A percentile compares a stretch with the other conserved stretches of the same genome.
These are phyloP conservation scores for Setaria viridis DNA, from an alignment of 202 grass and related monocot species.

Conservation along the genomic window DNA sequence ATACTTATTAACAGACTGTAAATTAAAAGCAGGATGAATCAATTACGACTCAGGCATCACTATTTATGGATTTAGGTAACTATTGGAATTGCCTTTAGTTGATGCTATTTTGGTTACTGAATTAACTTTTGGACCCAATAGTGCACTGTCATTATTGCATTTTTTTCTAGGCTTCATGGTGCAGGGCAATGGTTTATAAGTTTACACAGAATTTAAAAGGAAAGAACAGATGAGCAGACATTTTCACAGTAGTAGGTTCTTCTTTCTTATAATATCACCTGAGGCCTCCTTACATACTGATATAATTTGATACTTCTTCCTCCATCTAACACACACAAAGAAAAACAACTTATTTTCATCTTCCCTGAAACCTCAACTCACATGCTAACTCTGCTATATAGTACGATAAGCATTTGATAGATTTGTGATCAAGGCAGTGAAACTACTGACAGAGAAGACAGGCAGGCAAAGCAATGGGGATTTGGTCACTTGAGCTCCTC, in stretches of 20 bases:
- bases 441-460: neutral
- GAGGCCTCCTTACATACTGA: neutral
- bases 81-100: neutral
- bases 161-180: neutral
- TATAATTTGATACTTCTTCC: neutral
- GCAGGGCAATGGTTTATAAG: neutral
- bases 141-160: neutral
- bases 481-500: constrained; percentile 60
- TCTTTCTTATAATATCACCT: neutral
- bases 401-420: constrained; percentile 4
- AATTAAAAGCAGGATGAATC: neutral
- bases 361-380: neutral
- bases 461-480: neutral
- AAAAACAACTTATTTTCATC: constrained; percentile 18
- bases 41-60: constrained; percentile 1
- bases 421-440: neutral
- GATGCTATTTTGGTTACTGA: neutral
- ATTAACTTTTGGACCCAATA: neutral
- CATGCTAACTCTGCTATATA: neutral
- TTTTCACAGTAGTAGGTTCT: neutral
- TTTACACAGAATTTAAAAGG: neutral
- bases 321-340: neutral
- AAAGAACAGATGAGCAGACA: neutral
- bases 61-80: neutral
- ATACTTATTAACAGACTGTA: neutral